Evolutionary conservation across 768 basidiomycete genomes (phyloP).

Genomic region (Austroboletus eburneus): DNA sequence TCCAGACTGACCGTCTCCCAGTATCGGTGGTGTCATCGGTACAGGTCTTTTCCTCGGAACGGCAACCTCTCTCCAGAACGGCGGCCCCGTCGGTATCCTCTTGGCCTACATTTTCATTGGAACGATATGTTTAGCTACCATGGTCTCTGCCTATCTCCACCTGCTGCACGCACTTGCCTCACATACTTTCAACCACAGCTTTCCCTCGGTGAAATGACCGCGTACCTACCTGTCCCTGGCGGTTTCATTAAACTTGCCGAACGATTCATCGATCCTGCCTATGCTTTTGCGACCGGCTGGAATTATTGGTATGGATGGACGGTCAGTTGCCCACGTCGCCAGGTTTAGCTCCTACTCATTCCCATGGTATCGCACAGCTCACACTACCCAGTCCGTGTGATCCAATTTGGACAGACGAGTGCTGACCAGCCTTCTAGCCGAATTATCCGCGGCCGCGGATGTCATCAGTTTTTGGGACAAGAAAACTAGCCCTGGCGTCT

Average conservation of each 20-base stretch:
- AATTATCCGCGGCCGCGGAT: constrained; percentile 47
- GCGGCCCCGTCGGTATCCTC: constrained; percentile 46
- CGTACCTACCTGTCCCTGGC: constrained; percentile 42
- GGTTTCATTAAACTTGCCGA: constrained; percentile 46
- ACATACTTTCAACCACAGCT: constrained; percentile 14
- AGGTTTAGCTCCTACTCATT: constrained; percentile 4
- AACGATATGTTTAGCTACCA: constrained; percentile 35
- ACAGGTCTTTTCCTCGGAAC: constrained; percentile 37
- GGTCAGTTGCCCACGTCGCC: constrained; percentile 1
- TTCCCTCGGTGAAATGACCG: constrained; percentile 43
- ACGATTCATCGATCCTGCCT: constrained; percentile 44
- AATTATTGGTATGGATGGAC: constrained; percentile 41
- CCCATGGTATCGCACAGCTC: constrained; percentile 7
- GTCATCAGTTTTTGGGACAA: constrained; percentile 47
- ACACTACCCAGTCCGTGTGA: constrained; percentile 23
- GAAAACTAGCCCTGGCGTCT: constrained; percentile 41
- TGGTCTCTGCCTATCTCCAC: constrained; percentile 23
- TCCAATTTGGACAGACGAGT: neutral
- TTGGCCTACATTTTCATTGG: constrained; percentile 38
- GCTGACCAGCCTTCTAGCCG: constrained; percentile 29
- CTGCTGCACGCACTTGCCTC: neutral
- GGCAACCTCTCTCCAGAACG: constrained; percentile 33
- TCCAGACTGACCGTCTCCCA: constrained; percentile 1
- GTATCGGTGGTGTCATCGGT: constrained; percentile 39
- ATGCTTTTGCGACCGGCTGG: constrained; percentile 42